phyloP scores from a whole-genome alignment of 495 filamentous ascomycete species.

The Tuber melanosporum region DNA sequence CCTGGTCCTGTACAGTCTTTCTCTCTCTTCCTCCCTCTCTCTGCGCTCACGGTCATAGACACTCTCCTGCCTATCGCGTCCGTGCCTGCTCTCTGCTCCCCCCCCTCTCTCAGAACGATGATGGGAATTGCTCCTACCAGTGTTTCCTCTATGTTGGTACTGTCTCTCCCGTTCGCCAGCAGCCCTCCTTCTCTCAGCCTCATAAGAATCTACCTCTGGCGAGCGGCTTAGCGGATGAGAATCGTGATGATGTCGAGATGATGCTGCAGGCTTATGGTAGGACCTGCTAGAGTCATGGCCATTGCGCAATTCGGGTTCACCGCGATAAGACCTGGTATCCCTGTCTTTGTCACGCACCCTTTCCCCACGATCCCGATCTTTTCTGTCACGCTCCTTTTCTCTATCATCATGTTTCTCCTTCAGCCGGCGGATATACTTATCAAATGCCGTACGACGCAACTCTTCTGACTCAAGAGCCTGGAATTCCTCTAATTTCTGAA shows the following conservation, averaged over 20 bases:
- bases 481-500: conserved; percentile 78
- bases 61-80: conserved; percentile 48
- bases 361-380: conserved; percentile 58
- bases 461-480: conserved; percentile 74
- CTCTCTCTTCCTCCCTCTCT: conserved; percentile 76
- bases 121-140: conserved; percentile 34
- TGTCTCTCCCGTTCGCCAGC: conserved; percentile 44
- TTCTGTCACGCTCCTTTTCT: conserved; percentile 65
- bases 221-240: conserved; percentile 46
- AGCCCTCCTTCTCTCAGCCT: conserved; percentile 44
- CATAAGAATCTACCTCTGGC: conserved; percentile 46
- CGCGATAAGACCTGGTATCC: conserved; percentile 58
- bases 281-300: conserved; percentile 41
- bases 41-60: conserved; percentile 67
- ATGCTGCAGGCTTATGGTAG: conserved; percentile 35
- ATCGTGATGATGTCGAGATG: conserved; percentile 42
- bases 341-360: conserved; percentile 54
- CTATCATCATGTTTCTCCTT: conserved; percentile 83
- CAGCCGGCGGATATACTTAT: conserved; percentile 83
- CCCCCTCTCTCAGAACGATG: conserved; percentile 46
- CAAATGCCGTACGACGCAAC: conserved; percentile 73
- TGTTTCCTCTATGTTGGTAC: conserved; percentile 42
- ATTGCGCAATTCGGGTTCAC: conserved; percentile 47
- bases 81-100: conserved; percentile 47
- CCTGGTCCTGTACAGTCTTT: conserved; percentile 71